Conservation (phyloP, 1,284 basidiomycete genomes). For the Anthracocystis setariae region DNA sequence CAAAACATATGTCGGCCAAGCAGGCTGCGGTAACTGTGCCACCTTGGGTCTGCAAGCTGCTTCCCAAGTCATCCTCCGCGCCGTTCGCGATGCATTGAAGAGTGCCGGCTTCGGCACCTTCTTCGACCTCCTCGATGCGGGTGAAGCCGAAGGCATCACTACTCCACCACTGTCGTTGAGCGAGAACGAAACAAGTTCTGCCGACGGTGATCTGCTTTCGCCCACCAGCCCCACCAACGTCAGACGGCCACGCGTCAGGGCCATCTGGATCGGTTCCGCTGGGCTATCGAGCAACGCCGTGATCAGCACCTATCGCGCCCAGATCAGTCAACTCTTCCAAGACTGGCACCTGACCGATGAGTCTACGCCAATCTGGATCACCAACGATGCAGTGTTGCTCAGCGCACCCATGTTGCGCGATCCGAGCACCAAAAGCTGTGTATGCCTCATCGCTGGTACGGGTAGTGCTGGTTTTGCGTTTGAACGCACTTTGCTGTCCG, state of each 20-base stretch:
- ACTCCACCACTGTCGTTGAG: conserved; percentile 42
- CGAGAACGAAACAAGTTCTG: conserved; percentile 33
- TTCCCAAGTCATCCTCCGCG: conserved; percentile 39
- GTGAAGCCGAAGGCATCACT: conserved; percentile 43
- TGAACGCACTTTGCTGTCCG: conserved; percentile 26
- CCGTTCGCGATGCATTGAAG: conserved; percentile 35
- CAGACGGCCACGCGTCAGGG: conserved; percentile 23
- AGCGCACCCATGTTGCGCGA: conserved; percentile 45
- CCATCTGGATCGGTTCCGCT: conserved; percentile 47
- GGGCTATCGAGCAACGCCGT: conserved; percentile 34
- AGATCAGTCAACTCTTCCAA: conserved; percentile 31
- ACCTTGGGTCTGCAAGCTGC: conserved; percentile 41
- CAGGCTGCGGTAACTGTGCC: conserved; percentile 49
- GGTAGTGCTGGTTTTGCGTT: conserved; percentile 50
- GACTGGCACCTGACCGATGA: conserved; percentile 34
- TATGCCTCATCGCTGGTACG: conserved; percentile 48
- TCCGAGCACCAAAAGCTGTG: conserved; percentile 24
- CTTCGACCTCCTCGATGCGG: conserved; percentile 45
- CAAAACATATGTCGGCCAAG: conserved; percentile 36
- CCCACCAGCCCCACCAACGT: not conserved
- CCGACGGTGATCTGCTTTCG: conserved; percentile 24
- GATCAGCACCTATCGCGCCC: conserved; percentile 27
- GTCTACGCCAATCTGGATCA: conserved; percentile 43
- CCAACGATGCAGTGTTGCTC: conserved; percentile 45
- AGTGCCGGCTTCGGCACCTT: conserved; percentile 44